phyloP scores from a whole-genome alignment of 2,329 filamentous ascomycete genomes.

The Aspergillus alliaceus region DNA sequence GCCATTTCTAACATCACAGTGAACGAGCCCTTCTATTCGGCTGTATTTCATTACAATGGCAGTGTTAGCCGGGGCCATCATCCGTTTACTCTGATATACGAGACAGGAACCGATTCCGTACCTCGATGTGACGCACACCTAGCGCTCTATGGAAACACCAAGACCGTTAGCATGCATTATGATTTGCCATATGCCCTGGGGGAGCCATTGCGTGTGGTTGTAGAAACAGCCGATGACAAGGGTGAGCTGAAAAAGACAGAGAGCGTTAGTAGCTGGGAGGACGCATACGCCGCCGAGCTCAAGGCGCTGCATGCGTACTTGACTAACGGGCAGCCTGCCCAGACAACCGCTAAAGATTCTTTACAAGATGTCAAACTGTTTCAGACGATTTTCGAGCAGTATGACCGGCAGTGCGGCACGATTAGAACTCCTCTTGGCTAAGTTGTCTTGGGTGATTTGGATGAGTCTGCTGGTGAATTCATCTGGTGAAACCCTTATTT shows the following conservation, averaged over 20 bases:
- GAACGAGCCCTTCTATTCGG: conserved; percentile 43
- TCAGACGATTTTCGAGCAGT: conserved; percentile 36
- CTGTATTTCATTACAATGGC: conserved; percentile 34
- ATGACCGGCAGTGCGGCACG: conserved; percentile 36
- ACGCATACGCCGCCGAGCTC: conserved; percentile 39
- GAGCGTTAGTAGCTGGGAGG: conserved; percentile 34
- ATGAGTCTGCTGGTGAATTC: neutral
- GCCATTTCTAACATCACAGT: conserved; percentile 47
- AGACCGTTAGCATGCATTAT: conserved; percentile 56
- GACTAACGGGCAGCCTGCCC: conserved; percentile 25
- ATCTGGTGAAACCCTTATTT: neutral
- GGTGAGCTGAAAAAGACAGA: conserved; percentile 29
- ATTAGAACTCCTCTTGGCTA: conserved; percentile 35
- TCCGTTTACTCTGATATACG: conserved; percentile 56
- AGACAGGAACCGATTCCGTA: conserved; percentile 56
- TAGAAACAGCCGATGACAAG: conserved; percentile 32
- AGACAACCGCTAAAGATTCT: conserved; percentile 38
- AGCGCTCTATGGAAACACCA: conserved; percentile 53
- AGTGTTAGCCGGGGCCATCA: conserved; percentile 15
- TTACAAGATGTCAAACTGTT: conserved; percentile 38
- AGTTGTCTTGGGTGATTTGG: neutral
- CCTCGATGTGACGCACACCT: conserved; percentile 43
- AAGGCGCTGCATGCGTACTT: conserved; percentile 38
- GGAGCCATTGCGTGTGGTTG: conserved; percentile 50
- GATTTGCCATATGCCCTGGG: conserved; percentile 62